phyloP scores from a whole-genome alignment of 2,329 filamentous ascomycete species.

The Fusarium beomiforme region DNA sequence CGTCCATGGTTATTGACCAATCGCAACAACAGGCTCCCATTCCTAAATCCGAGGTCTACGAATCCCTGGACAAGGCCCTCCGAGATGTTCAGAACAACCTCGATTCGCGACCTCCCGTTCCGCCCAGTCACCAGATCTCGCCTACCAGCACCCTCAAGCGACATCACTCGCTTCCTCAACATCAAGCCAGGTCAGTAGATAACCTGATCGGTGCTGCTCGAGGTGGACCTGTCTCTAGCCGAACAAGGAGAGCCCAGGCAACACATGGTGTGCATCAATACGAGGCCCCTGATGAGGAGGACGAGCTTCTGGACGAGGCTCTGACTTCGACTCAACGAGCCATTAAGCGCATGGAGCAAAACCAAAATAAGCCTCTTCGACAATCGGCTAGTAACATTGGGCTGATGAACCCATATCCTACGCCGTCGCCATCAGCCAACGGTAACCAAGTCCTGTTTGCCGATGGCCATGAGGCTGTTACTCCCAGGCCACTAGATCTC shows the following conservation, averaged over 20 bases:
- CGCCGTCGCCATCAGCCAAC: conserved; percentile 81
- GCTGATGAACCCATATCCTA: conserved; percentile 69
- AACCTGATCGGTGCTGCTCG: conserved; percentile 68
- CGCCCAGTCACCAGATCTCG: conserved; percentile 61
- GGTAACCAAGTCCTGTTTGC: conserved; percentile 80
- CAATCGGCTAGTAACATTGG: conserved; percentile 73
- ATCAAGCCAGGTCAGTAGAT: conserved; percentile 71
- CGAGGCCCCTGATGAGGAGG: conserved; percentile 95
- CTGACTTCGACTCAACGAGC: conserved; percentile 80
- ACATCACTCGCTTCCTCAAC: conserved; percentile 72
- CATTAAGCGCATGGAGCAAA: conserved; percentile 74
- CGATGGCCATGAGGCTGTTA: conserved; percentile 68
- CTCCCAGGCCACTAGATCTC: conserved; percentile 77
- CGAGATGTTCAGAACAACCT: conserved; percentile 63
- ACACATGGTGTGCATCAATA: conserved; percentile 82
- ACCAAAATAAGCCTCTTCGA: conserved; percentile 54
- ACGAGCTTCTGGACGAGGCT: conserved; percentile 92
- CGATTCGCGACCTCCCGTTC: conserved; percentile 60
- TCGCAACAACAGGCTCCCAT: conserved; percentile 59
- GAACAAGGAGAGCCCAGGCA: conserved; percentile 82
- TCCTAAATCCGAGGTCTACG: conserved; percentile 66
- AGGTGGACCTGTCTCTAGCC: conserved; percentile 75
- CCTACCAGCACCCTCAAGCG: conserved; percentile 67
- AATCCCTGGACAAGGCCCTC: conserved; percentile 68
- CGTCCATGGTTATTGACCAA: conserved; percentile 81